phyloP scores from a whole-genome alignment of 768 basidiomycete species.

The Exidia glandulosa region DNA sequence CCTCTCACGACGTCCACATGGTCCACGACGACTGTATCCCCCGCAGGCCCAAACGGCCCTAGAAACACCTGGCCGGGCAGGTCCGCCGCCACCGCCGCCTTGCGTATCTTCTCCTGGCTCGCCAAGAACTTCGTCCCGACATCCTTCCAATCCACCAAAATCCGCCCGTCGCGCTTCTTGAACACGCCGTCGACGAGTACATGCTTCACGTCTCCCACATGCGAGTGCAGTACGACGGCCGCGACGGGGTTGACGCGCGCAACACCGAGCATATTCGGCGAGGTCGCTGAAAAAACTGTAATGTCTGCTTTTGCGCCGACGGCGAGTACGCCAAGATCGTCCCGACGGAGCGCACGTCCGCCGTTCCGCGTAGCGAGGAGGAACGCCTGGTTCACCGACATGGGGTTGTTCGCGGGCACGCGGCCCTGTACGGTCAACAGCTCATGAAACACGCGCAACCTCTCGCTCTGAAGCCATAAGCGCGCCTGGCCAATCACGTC shows the following conservation, averaged over 20 bases:
- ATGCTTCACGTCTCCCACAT: not conserved
- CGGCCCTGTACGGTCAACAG: not conserved
- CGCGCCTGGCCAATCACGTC: not conserved
- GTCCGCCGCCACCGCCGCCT: too few species aligned
- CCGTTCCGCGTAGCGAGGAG: not conserved
- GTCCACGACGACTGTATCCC: too few species aligned
- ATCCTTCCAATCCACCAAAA: too few species aligned
- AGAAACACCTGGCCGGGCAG: too few species aligned
- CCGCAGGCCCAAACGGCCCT: too few species aligned
- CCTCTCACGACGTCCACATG: too few species aligned
- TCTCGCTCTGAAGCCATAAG: not conserved
- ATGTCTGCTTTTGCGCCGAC: not conserved
- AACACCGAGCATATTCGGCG: not conserved
- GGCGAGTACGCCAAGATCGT: not conserved
- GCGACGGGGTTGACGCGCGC: not conserved
- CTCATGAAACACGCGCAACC: not conserved
- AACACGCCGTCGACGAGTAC: not conserved
- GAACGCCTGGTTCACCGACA: not conserved
- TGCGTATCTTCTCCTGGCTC: too few species aligned
- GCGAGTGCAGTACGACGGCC: not conserved
- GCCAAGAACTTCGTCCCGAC: too few species aligned
- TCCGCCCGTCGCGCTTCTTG: not conserved
- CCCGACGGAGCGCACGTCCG: not conserved
- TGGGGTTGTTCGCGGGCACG: not conserved
- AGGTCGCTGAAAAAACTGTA: not conserved